phyloP scores from a whole-genome alignment of 192 early-diverging fungal species.

The Cladochytrium replicatum region DNA sequence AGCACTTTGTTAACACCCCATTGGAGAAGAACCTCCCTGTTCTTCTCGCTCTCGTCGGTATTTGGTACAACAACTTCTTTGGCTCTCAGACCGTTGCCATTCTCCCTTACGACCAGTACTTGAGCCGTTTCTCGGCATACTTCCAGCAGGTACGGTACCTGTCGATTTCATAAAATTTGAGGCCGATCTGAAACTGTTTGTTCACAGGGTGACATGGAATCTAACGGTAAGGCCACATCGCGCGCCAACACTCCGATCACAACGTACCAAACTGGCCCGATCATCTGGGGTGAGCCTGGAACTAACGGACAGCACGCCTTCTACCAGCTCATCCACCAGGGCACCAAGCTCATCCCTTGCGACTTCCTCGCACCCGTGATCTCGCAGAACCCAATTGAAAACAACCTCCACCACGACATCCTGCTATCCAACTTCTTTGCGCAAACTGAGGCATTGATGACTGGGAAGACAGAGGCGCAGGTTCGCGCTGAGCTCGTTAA shows the following conservation, averaged over 20 bases:
- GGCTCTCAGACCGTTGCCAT: slow-evolving; percentile 88
- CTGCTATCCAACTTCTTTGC: slow-evolving; percentile 99
- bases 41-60: slow-evolving; percentile 74
- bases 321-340: slow-evolving; percentile 99
- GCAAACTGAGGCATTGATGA: slow-evolving; percentile 95
- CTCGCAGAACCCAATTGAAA: slow-evolving; percentile 82
- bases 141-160: slow-evolving; percentile 73
- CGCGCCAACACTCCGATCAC: slow-evolving; percentile 66
- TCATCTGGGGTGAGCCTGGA: slow-evolving; percentile 99
- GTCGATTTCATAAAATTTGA: not conserved
- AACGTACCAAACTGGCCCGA: slow-evolving; percentile 83
- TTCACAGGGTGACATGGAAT: slow-evolving; percentile 93
- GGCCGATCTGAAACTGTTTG: not conserved
- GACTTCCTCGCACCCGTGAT: slow-evolving; percentile 95
- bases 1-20: slow-evolving; percentile 84
- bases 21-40: slow-evolving; percentile 91
- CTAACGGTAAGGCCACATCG: slow-evolving; percentile 91
- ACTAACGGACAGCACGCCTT: slow-evolving; percentile 99
- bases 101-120: slow-evolving; percentile 97
- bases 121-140: slow-evolving; percentile 96
- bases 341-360: slow-evolving; percentile 89
- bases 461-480: slow-evolving; percentile 72
- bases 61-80: slow-evolving; percentile 99
- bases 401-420: slow-evolving; percentile 85
- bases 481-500: slow-evolving; percentile 72